Evolutionary conservation across 768 basidiomycete species (phyloP), one percentile per base, ranked within the genome.

Genomic region (Aureoboletus auriporus): DNA sequence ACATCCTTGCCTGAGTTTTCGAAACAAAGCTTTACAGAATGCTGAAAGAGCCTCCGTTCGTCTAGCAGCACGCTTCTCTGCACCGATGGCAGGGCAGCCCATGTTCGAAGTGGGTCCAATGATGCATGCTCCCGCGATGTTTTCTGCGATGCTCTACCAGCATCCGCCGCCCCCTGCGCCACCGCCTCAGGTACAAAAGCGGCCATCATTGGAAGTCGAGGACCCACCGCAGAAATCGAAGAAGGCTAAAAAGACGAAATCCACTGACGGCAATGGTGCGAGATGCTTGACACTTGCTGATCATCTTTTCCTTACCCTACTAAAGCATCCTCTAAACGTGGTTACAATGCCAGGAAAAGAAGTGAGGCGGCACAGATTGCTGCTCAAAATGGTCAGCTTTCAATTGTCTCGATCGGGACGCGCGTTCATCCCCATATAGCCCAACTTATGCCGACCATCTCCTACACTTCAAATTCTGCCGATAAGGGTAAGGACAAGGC

Each of bases 301-400:
- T 28, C 42, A 42, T 39, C 53, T 38, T 41, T 40, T 50, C 48
- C 44, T 56, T 40, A 59, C 46, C 46, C 38, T 42, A 46, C 37
- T 56, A 29, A 56, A 68, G 64, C 56, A 12, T 59, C 77, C 39
- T 79, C 82, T 34, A 82, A 80, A 68, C 80, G 84, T 55, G 85
- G 83, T 37, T 83, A 82, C 56, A 84, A 76, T 52, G 71, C 81
- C 44, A 86, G 83, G 72, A 88, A 86, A 67, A 83, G 86, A 49
- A 82, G 68, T 52, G 86, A 88, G 49, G 80, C 82, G 23, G 83
- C 81, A 2, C 77, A 81, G 56, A 79, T 80, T 58, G 75, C 78
- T 28, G 79, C 80, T 37, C 78, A 82, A 61, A 83, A 80, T 57
- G 82, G 86, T 87, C 59, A 13, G 66, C 50, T 29, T 29, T 42